phyloP scores from a whole-genome alignment of 2,329 filamentous ascomycete species.

The Sphaerulina vaccinii region DNA sequence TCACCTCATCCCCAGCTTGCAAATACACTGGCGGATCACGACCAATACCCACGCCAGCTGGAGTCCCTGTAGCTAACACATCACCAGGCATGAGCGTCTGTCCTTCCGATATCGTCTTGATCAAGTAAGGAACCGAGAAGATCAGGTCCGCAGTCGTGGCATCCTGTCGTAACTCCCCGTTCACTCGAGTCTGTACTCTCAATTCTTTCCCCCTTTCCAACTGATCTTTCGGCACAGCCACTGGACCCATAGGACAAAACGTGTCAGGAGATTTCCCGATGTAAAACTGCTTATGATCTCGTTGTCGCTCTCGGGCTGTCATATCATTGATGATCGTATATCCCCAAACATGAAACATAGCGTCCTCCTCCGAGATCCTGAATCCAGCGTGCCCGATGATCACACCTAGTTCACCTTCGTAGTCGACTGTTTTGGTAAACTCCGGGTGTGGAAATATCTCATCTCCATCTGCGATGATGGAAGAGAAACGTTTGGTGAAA shows the following conservation, averaged over 20 bases:
- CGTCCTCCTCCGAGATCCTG: slow-evolving; percentile 45
- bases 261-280: slow-evolving; percentile 58
- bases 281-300: slow-evolving; percentile 61
- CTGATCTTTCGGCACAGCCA: slow-evolving; percentile 50
- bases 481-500: slow-evolving; percentile 56
- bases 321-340: slow-evolving; percentile 59
- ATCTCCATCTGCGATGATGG: slow-evolving; percentile 52
- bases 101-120: slow-evolving; percentile 50
- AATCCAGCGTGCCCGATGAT: slow-evolving; percentile 54
- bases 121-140: slow-evolving; percentile 49
- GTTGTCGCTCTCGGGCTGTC: slow-evolving; percentile 55
- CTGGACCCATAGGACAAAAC: slow-evolving; percentile 57
- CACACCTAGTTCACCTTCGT: slow-evolving; percentile 58
- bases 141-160: slow-evolving; percentile 52
- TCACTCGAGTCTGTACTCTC: slow-evolving; percentile 48
- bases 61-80: slow-evolving; percentile 53
- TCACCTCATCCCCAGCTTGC: slow-evolving; percentile 44
- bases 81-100: slow-evolving; percentile 54
- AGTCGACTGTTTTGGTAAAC: slow-evolving; percentile 54
- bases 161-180: slow-evolving; percentile 53
- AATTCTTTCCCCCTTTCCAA: slow-evolving; percentile 46
- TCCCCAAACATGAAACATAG: slow-evolving; percentile 55
- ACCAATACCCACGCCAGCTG: slow-evolving; percentile 51
- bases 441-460: slow-evolving; percentile 47
- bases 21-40: slow-evolving; percentile 46